Evolutionary conservation across 495 filamentous ascomycete genomes (phyloP).

Genomic region (Penicillium crystallinum): DNA sequence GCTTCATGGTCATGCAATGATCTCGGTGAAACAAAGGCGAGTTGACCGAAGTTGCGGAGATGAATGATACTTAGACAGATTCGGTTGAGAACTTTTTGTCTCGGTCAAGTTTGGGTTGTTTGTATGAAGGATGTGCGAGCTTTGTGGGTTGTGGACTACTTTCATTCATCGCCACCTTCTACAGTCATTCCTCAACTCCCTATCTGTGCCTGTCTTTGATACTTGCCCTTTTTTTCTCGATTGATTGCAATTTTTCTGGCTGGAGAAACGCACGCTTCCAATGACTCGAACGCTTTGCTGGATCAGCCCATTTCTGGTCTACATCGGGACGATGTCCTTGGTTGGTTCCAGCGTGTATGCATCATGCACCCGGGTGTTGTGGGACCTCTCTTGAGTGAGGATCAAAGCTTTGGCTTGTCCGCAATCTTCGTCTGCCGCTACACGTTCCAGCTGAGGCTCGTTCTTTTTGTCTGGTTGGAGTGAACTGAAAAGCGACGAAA

Average conservation of each 20-base stretch:
- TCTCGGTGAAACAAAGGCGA: not conserved
- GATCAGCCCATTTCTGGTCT: constrained; percentile 1
- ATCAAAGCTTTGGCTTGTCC: constrained; percentile 97
- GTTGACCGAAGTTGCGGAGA: constrained; percentile 25
- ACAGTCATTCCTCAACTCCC: constrained; percentile 17
- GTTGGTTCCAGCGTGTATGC: constrained; percentile 6
- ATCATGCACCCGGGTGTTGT: constrained; percentile 14
- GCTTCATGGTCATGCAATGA: constrained; percentile 2
- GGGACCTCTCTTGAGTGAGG: constrained; percentile 94
- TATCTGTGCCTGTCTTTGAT: not conserved
- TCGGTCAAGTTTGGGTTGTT: constrained; percentile 32
- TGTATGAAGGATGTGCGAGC: constrained; percentile 17
- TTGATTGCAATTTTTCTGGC: constrained; percentile 8
- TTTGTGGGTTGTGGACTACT: constrained; percentile 7
- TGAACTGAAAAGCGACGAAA: constrained; percentile 19
- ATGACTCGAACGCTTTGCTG: constrained; percentile 7
- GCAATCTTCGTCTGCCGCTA: constrained; percentile 22
- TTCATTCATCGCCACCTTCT: constrained; percentile 14
- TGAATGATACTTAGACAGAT: constrained; percentile 30
- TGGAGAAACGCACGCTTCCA: not conserved
- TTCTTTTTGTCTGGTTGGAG: constrained; percentile 2
- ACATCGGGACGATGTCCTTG: not conserved
- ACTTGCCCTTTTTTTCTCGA: constrained; percentile 1
- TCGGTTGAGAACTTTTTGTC: constrained; percentile 26
- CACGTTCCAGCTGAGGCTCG: constrained; percentile 5